Evolutionary conservation across 2,329 filamentous ascomycete species (phyloP), one percentile per base, ranked within the genome.

Genomic region (Sporothrix inflata): DNA sequence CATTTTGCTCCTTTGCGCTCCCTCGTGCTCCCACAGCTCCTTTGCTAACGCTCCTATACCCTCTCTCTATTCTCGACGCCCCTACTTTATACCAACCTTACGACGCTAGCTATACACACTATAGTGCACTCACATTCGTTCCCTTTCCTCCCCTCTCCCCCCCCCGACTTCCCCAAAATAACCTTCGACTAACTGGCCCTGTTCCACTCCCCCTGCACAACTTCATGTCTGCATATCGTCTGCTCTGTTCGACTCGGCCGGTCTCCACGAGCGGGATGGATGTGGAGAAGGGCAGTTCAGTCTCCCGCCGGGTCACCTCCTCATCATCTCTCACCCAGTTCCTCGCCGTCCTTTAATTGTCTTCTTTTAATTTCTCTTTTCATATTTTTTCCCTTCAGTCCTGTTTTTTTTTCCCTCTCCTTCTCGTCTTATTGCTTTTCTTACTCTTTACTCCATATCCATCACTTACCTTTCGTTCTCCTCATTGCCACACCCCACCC

Each of bases 291-390:
- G 38, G 9, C 63, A 53, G 34, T n/a, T 63, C 61, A 38, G 55
- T 30, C 45, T 69, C 45, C 65, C 42, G 71, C 60, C 65, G 65
- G 63, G 65, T 53, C 55, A 38, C 53, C 42, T 49, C 30, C 65
- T 42, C 63, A 47, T 63, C 57, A 19, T 60, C 30, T 49, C 49
- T 53, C 40, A 34, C 14, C 19, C 40, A 51, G 53, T 75, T 75
- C 74, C 73, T 75, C 30, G 49, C 30, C 21, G 47, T 19, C 14
- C 76, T 78, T 77, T 76, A 76, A 78, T 77, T 74, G 74, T 74
- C 75, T 74, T 73, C 68, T 73, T 72, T 73, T 74, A 60, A 40
- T 68, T 53, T 60, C 45, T 63, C 30, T 42, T 67, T 21, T 57
- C 42, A 24, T 45, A 19, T 45, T 47, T 70, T 24, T 42, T 45